Percentiles rank a stretch among this genome's conserved stretches.
phyloP scores from a whole-genome alignment of 2,329 filamentous ascomycete genomes.

The Bipolaris zeicola region DNA sequence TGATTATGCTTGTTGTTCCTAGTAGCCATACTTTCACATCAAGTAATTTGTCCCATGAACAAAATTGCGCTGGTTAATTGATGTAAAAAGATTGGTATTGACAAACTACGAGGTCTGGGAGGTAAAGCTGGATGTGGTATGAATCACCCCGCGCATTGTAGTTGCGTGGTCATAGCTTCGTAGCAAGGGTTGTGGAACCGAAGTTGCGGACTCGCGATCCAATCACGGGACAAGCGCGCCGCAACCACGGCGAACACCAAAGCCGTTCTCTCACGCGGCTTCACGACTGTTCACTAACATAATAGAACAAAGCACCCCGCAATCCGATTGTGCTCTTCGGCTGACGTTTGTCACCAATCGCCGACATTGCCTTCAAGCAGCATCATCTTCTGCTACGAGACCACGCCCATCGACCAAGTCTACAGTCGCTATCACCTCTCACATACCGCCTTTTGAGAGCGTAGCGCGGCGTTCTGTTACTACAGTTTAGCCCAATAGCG shows the following conservation, averaged over 20 bases:
- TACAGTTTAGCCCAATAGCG: background rate
- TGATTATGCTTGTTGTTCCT: background rate
- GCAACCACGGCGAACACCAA: conserved; percentile 18
- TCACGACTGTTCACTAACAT: conserved; percentile 7
- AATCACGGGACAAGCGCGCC: conserved; percentile 23
- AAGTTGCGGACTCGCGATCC: conserved; percentile 23
- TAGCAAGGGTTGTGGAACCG: conserved; percentile 15
- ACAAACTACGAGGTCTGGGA: background rate
- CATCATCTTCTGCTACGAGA: background rate
- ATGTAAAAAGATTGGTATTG: background rate
- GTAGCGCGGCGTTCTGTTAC: background rate
- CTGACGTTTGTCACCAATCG: no score
- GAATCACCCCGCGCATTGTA: background rate
- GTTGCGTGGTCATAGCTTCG: conserved; percentile 8
- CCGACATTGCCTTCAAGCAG: background rate
- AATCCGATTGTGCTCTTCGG: background rate
- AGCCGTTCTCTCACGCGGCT: conserved; percentile 3
- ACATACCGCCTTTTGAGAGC: conserved; percentile 12
- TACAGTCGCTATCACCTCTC: background rate
- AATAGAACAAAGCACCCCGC: background rate
- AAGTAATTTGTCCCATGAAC: background rate
- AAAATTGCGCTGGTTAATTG: background rate
- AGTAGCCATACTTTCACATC: no score
- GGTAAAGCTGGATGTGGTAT: background rate
- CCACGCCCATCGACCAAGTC: background rate